Base-by-base conservation (phyloP, 148 eudicot species). In the Camellia sinensis region DNA sequence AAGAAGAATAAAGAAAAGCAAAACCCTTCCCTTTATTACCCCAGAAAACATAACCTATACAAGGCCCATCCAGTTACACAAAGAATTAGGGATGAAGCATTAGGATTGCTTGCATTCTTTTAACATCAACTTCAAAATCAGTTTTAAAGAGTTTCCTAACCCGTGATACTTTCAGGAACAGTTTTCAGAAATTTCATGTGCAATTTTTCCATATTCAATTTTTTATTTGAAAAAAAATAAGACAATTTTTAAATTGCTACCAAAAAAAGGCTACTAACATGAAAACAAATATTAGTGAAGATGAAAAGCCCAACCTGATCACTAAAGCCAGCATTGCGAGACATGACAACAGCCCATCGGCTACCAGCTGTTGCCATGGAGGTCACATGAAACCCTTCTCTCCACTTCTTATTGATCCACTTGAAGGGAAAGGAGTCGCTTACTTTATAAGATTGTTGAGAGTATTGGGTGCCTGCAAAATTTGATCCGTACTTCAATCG, bases 341-440 rank as follows among this genome's bases (percentile, higher is more conserved):
- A 94, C 98, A 94, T 94, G 82, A 94, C 98, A 70, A 94, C 91
- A 82, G 92, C 98, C 98, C 98, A 94, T 83, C 98, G 89, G 76
- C 86, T 74, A 79, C 98, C 98, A 82, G 98, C 96, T 81, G 96
- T 94, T 66, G 96, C 96, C 98, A 94, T 92, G 79, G 98, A 94
- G 67, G 98, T 94, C 80, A 94, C 98, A 78, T 92, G 94, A 67
- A 92, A 94, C 54, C 98, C 98, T 86, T 94, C 98, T 83, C 89
- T 90, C 98, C 98, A 94, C 86, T 94, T 94, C 88, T 94, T 94
- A 80, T 90, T 94, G 68, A 94, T 94, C 98, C 98, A 93, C 88
- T 93, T 93, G 85, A 93, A 93, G 50, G 97, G 97, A 77, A 93
- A 93, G 13, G 95, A 91, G 21, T 94, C 98, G 74, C 98, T 94